Conservation (phyloP, 2,329 filamentous ascomycete genomes). For the Arachnopeziza araneosa region DNA sequence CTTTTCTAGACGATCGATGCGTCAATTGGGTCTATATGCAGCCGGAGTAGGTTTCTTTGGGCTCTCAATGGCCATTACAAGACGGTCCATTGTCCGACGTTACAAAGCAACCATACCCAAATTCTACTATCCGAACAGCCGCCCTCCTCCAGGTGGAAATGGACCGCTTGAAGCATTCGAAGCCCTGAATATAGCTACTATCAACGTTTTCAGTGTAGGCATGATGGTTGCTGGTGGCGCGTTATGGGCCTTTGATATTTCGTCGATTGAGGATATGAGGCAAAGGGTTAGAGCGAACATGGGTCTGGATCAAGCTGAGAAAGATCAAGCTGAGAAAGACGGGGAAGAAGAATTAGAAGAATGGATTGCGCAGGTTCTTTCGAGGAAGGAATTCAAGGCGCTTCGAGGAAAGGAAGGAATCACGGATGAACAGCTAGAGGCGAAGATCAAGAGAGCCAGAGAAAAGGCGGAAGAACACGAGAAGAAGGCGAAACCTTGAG, state of each 20-base stretch:
- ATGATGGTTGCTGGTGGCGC: conserved; percentile 70
- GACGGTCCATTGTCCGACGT: conserved; percentile 63
- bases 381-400: conserved; percentile 46
- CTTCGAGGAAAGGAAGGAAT: conserved; percentile 14
- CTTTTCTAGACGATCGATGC: conserved; percentile 32
- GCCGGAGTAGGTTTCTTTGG: conserved; percentile 71
- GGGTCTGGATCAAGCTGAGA: conserved; percentile 10
- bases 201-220: conserved; percentile 73
- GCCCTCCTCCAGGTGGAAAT: conserved; percentile 47
- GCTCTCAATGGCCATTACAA: conserved; percentile 65
- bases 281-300: conserved; percentile 34
- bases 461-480: conserved; percentile 4
- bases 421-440: background rate
- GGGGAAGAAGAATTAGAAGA: conserved; percentile 54
- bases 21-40: conserved; percentile 65
- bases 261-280: conserved; percentile 59
- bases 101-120: conserved; percentile 56
- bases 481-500: conserved; percentile 1
- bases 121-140: conserved; percentile 64
- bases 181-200: conserved; percentile 78
- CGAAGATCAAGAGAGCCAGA: conserved; percentile 6
- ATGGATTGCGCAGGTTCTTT: conserved; percentile 55
- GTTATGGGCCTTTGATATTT: conserved; percentile 73
- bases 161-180: conserved; percentile 71
- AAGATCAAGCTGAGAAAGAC: conserved; percentile 40